Evolutionary conservation across 2,329 filamentous ascomycete genomes (phyloP).

Genomic region (Xenosphaeropsis pyriputrescens): DNA sequence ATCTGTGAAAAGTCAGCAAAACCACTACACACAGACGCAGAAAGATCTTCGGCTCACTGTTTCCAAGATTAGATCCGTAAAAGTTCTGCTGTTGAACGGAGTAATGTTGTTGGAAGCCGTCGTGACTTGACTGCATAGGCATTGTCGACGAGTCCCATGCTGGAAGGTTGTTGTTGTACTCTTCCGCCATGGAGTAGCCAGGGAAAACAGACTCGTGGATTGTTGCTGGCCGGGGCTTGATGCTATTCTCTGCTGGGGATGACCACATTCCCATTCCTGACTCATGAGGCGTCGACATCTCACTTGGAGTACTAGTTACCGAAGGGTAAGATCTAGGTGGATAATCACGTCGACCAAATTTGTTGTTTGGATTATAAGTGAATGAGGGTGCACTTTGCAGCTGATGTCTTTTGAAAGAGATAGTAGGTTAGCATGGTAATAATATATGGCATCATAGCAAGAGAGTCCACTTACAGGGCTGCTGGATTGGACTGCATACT

Average conservation of each 20-base stretch:
- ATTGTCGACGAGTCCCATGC: constrained; percentile 42
- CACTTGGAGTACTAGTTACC: constrained; percentile 34
- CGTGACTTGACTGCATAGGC: constrained; percentile 32
- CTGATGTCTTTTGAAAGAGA: constrained; percentile 19
- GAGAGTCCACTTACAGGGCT: no score
- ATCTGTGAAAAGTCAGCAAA: constrained; percentile 19
- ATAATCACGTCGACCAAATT: constrained; percentile 27
- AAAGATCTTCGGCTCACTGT: constrained; percentile 24
- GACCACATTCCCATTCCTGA: constrained; percentile 35
- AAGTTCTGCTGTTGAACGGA: constrained; percentile 40
- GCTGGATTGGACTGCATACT: no score
- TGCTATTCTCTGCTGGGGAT: constrained; percentile 32
- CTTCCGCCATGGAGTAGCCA: constrained; percentile 35
- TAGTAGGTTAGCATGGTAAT: constrained; percentile 12
- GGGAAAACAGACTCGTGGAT: constrained; percentile 44
- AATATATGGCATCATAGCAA: constrained; percentile 14
- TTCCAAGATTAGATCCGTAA: constrained; percentile 33
- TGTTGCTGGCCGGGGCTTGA: constrained; percentile 38
- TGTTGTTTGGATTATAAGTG: constrained; percentile 32
- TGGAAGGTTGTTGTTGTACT: constrained; percentile 30
- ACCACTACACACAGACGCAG: constrained; percentile 2
- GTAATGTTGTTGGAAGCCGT: constrained; percentile 35
- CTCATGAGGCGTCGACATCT: constrained; percentile 32
- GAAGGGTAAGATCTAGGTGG: constrained; percentile 27
- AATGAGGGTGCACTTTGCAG: constrained; percentile 31